Evolutionary conservation across 768 basidiomycete genomes (phyloP), one percentile per base, ranked within the genome.

Genomic region (Rhodocollybia butyracea): DNA sequence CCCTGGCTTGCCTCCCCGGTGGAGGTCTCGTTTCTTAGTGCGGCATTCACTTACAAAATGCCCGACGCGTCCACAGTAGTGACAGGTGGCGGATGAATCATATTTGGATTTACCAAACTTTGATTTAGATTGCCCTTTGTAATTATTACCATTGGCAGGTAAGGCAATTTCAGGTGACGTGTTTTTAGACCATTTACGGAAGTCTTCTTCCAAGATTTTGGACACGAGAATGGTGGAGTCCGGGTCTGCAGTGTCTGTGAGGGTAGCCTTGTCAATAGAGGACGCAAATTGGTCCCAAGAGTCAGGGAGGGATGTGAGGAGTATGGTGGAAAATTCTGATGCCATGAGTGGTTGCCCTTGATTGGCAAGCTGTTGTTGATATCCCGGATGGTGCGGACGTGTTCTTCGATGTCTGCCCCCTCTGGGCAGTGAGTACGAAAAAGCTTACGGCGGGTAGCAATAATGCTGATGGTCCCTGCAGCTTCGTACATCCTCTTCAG

Each of bases 251-350:
- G 12, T 15, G n/a, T 10, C 12, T 46, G 10, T 17, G 5, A 11
- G 7, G 24, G 6, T 30, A 17, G 34, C n/a, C n/a, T n/a, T n/a
- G n/a, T n/a, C n/a, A 12, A 66, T 50, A 5, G 60, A 39, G 1
- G 57, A 55, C n/a, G 65, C 68, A 46, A 72, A 73, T 0, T 57
- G 8, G 48, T 71, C 62, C 73, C 73, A 74, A 13, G 69, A 63
- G 10, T 70, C 63, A 17, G 69, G 71, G 0, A 74, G 58, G 7
- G 64, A 70, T 3, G 66, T 68, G 22, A 72, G 64, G 7, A 74
- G 52, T 0, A 64, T 66, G 51, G 64, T 64, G 24, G 61, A 52
- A 50, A 72, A 74, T 11, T 74, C 68, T 13, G 60, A 42, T 22
- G 71, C 70, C 0, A 27, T 40, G 19, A 75, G 55, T 15, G 22